Base-by-base conservation (phyloP, 495 filamentous ascomycete species). In the Hypoxylon fragiforme region DNA sequence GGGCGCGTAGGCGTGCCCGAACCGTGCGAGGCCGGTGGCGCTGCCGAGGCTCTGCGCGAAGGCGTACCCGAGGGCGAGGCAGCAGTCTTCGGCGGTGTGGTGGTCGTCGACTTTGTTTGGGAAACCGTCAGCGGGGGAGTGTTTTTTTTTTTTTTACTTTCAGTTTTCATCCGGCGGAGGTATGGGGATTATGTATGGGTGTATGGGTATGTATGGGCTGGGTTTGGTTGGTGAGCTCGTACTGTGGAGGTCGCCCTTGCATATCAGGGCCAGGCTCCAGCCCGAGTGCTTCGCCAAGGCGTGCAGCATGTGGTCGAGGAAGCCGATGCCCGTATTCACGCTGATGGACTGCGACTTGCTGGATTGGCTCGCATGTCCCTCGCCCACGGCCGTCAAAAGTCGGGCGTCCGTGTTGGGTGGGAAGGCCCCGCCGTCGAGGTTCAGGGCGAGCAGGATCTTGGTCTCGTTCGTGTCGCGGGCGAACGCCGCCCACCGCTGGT, bases 251-350 rank as follows among this genome's bases (percentile, higher is more conserved):
- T 98, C 94, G 13, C 94, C 94, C 69, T 85, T 81, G 63, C 90
- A 92, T 35, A 82, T 77, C 16, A 98, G 73, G 7, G 81, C 81
- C 60, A 98, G 71, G 77, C 85, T 90, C 94, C 92, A 96, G 13
- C 92, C 92, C 0, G 88, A 84, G 72, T 98, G 94, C 69, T 98
- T 97, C 1, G 94, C 88, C 31, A 97, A 82, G 20, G 94, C 94
- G 69, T 98, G 94, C 41, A 98, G 78, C 94, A 98, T 97, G 77
- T 98, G 94, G 76, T 98, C 94, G 24, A 98, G 77, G 73, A 98
- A 98, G n/a, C 94, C 94, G 66, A 98, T 95, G 40, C 94, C 94
- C 1, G 92, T 94, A 79, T 88, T 87, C 50, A 97, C 79, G 68
- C 80, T 84, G 65, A 98, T 95, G 39, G 81, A 81, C 76, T 97